Percentiles rank a stretch among this genome's conserved stretches.
These are phyloP conservation scores for Dendrobium nobile DNA, from an alignment of 106 monocot genomes.

Conservation along the genomic window DNA sequence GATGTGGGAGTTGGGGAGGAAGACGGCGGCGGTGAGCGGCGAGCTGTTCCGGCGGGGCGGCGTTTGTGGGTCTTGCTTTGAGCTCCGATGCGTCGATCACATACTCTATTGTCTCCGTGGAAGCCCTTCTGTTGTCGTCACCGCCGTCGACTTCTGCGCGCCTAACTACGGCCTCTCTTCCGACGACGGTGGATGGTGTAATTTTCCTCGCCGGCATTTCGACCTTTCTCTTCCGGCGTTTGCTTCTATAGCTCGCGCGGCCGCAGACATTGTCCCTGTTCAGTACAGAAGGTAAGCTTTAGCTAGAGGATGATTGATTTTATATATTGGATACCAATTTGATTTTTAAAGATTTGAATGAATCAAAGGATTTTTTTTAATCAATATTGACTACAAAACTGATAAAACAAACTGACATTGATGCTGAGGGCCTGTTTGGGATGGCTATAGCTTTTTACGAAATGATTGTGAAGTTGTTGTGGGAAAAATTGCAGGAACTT, in stretches of 20 bases:
- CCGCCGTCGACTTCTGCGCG: slow-evolving; percentile 66
- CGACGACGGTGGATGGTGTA: slow-evolving; percentile 69
- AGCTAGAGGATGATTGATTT: too few species aligned
- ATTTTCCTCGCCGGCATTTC: slow-evolving; percentile 51
- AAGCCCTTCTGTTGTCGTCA: slow-evolving; percentile 21
- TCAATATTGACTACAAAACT: too few species aligned
- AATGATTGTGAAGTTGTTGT: too few species aligned
- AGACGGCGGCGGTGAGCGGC: background rate
- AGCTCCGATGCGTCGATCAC: slow-evolving; percentile 1
- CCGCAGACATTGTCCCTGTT: slow-evolving; percentile 70
- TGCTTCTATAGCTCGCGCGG: slow-evolving; percentile 52
- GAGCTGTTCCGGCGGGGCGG: background rate
- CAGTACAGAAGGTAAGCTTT: slow-evolving; percentile 22
- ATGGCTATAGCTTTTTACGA: too few species aligned
- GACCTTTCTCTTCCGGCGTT: slow-evolving; percentile 70
- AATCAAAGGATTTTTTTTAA: too few species aligned
- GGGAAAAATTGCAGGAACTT: too few species aligned
- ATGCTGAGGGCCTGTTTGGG: too few species aligned
- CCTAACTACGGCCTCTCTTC: slow-evolving; percentile 53
- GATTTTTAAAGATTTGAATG: too few species aligned
- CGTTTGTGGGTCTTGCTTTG: background rate
- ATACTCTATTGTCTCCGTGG: slow-evolving; percentile 40
- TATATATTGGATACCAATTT: too few species aligned
- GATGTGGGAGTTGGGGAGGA: background rate
- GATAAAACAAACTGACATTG: too few species aligned